A percentile compares a stretch with the other conserved stretches of the same genome.
Evolutionary conservation across 371 early-diverging fungal genomes (phyloP).

Genomic region (Mucor velutinosus): DNA sequence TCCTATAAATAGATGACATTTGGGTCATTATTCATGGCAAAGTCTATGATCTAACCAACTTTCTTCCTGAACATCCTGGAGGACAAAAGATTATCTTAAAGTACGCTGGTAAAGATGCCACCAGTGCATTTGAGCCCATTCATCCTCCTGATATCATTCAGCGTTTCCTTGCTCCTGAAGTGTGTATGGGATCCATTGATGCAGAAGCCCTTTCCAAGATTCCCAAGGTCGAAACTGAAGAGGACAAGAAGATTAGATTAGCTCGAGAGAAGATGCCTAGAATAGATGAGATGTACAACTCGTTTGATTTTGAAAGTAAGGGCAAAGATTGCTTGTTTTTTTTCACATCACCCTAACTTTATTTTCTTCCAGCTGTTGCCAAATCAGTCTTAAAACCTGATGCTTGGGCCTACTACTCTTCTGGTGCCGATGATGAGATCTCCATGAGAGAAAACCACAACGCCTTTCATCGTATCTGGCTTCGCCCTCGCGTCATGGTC

Average conservation of each 20-base stretch:
- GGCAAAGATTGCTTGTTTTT: background rate
- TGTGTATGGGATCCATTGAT: conserved; percentile 57
- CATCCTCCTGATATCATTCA: conserved; percentile 63
- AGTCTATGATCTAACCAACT: conserved; percentile 85
- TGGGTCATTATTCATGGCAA: conserved; percentile 86
- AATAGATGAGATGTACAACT: conserved; percentile 65
- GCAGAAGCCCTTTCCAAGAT: conserved; percentile 26
- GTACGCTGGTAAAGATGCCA: conserved; percentile 80
- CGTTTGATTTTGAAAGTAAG: conserved; percentile 76
- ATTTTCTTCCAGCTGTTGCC: conserved; percentile 55
- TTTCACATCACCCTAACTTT: background rate
- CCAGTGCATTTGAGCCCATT: conserved; percentile 81
- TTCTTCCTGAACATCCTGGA: conserved; percentile 71
- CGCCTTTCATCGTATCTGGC: conserved; percentile 76
- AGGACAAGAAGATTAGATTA: conserved; percentile 38
- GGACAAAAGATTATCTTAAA: conserved; percentile 68
- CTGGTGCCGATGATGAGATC: conserved; percentile 84
- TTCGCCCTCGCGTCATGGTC: conserved; percentile 78
- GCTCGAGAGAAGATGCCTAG: conserved; percentile 57
- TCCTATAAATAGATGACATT: conserved; percentile 58
- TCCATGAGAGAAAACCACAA: conserved; percentile 79
- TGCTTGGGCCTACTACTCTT: conserved; percentile 88
- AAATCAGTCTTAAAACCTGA: conserved; percentile 55
- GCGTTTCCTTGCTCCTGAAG: conserved; percentile 54
- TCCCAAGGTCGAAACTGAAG: conserved; percentile 35